Base-by-base conservation (phyloP, 2,329 filamentous ascomycete species). In the Blastomyces percursus region DNA sequence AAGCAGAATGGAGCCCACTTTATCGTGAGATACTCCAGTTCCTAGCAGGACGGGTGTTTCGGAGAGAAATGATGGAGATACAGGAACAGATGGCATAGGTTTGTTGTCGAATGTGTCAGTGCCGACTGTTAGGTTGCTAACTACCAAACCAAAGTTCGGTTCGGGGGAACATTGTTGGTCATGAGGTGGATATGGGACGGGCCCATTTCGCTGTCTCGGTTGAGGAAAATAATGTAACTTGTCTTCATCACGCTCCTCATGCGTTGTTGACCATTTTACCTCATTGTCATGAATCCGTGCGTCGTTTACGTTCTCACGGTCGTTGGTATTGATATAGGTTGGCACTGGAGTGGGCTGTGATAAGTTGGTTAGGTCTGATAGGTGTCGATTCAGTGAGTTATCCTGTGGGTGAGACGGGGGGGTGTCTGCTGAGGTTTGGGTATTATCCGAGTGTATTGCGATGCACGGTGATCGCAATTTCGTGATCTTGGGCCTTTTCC, bases 301-400 rank as follows among this genome's bases (percentile, higher is more conserved):
- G 4, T 16, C 21, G 19, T 32, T 30, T 30, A 30, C 8, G 40
- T 8, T 19, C 12, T 21, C 24, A 2, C 42, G 8, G 27, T 16
- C 24, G n/a, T 7, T 11, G 27, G 16, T n/a, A 35, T 11, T 35
- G 9, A 16, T 11, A 35, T n/a, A 30, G 3, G 24, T 32, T 50
- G 32, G 57, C 35, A 24, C 9, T 32, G 24, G n/a, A 50, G 35
- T 59, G 24, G 30, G 27, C 14, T 40, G 35, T 16, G 52, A 48
- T 40, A 57, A 14, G 50, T 61, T 61, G 21, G 16, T 61, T 7
- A 61, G 21, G 44, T 38, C 19, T 48, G 60, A 21, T 27, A 61
- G 21, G 44, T 56, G 60, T 11, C 60, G 60, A 48, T 16, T n/a
- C 11, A 12, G 12, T n/a, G 21, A 6, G 21, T 16, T 35, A 11